These are phyloP conservation scores for Meira miltonrushii DNA, from an alignment of 1,284 basidiomycete species.

Conservation along the genomic window DNA sequence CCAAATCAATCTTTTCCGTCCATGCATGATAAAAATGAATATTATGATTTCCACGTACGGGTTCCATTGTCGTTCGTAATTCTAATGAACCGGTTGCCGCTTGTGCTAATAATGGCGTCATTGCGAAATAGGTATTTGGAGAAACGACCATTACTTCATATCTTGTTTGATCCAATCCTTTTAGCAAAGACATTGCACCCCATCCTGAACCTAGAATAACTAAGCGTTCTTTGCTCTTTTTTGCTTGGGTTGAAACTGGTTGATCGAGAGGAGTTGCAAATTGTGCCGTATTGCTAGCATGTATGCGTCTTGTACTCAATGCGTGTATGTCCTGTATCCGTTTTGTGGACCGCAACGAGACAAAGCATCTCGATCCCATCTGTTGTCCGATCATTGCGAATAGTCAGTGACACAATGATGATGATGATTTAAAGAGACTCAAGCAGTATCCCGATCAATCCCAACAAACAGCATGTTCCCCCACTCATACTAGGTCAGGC, in stretches of 20 bases:
- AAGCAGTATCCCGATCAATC: too few species aligned
- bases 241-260: slow-evolving; percentile 25
- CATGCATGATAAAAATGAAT: slow-evolving; percentile 54
- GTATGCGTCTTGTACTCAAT: too few species aligned
- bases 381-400: too few species aligned
- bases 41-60: slow-evolving; percentile 58
- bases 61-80: slow-evolving; percentile 65
- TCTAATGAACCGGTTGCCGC: slow-evolving; percentile 53
- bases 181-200: slow-evolving; percentile 63
- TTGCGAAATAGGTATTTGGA: slow-evolving; percentile 46
- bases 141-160: slow-evolving; percentile 26
- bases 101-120: slow-evolving; percentile 30
- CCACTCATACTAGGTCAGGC: too few species aligned
- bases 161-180: slow-evolving; percentile 15
- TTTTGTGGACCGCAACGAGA: too few species aligned
- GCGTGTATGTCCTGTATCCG: too few species aligned
- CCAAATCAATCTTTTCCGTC: slow-evolving; percentile 33
- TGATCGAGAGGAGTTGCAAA: background rate
- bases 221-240: slow-evolving; percentile 64
- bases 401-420: too few species aligned
- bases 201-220: slow-evolving; percentile 79
- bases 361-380: too few species aligned
- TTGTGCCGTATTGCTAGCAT: too few species aligned
- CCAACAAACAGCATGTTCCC: too few species aligned
- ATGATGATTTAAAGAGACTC: too few species aligned